Percentiles rank a stretch among this genome's conserved stretches.
These are phyloP conservation scores for Murraya paniculata DNA, from an alignment of 345 rosid species.

Conservation along the genomic window DNA sequence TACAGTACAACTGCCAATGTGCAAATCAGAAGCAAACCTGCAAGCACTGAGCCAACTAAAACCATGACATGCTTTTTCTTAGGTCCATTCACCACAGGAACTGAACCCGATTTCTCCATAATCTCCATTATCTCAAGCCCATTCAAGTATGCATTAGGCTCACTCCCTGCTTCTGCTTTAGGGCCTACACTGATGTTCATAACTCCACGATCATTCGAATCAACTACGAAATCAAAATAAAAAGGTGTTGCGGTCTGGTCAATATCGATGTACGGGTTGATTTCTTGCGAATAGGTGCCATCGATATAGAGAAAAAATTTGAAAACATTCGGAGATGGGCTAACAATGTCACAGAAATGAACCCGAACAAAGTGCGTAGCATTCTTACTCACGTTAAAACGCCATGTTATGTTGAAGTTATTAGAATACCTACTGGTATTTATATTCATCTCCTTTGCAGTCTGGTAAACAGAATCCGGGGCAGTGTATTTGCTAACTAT, in stretches of 20 bases:
- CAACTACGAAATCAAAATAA: conserved; percentile 38
- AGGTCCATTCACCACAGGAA: background rate
- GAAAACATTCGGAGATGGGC: background rate
- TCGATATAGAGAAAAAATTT: conserved; percentile 42
- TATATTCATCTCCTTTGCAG: conserved; percentile 30
- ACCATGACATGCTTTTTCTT: conserved; percentile 5
- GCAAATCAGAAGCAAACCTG: conserved; percentile 21
- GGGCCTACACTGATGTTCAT: conserved; percentile 37
- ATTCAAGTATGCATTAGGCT: conserved; percentile 33
- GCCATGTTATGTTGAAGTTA: conserved; percentile 47
- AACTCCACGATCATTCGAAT: conserved; percentile 40
- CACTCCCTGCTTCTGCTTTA: accelerated
- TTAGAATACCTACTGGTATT: accelerated
- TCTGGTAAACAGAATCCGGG: conserved; percentile 43
- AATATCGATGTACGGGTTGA: conserved; percentile 4
- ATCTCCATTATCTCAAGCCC: conserved; percentile 60
- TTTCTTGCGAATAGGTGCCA: conserved; percentile 7
- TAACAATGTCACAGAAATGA: conserved; percentile 57
- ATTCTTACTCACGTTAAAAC: conserved; percentile 36
- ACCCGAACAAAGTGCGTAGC: conserved; percentile 41
- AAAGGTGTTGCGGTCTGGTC: conserved; percentile 29
- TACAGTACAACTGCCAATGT: conserved; percentile 20
- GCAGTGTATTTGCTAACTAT: conserved; percentile 27
- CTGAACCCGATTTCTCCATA: conserved; percentile 15
- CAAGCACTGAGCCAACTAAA: conserved; percentile 30